These are phyloP conservation scores for Aspergillus pseudoviridinutans DNA, from an alignment of 2,329 filamentous ascomycete genomes.

Conservation along the genomic window DNA sequence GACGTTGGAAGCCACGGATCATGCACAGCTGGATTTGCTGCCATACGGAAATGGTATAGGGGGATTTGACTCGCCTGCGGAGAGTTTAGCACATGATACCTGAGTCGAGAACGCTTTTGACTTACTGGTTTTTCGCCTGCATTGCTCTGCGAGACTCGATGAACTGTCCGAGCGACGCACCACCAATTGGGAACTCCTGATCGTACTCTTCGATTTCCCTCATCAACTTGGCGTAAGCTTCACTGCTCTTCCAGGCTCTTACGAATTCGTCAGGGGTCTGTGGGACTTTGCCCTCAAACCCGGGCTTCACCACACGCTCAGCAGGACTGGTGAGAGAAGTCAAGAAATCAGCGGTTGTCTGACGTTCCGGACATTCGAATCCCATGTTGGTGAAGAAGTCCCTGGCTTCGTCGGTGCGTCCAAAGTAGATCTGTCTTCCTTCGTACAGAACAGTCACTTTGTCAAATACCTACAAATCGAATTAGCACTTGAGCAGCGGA, in stretches of 20 bases:
- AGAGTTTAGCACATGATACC: constrained; percentile 2
- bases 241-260: constrained; percentile 52
- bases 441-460: constrained; percentile 71
- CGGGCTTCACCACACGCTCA: constrained; percentile 55
- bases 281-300: constrained; percentile 61
- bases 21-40: constrained; percentile 78
- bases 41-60: constrained; percentile 73
- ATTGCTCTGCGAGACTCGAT: constrained; percentile 40
- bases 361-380: constrained; percentile 64
- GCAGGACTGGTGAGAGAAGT: constrained; percentile 64
- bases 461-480: constrained; percentile 56
- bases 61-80: constrained; percentile 60
- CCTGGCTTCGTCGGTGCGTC: constrained; percentile 57
- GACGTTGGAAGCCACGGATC: constrained; percentile 72
- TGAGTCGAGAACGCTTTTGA: neutral
- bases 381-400: constrained; percentile 66
- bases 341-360: constrained; percentile 68
- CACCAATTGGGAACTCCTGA: constrained; percentile 39
- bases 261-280: constrained; percentile 68
- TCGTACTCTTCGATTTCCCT: constrained; percentile 45
- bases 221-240: constrained; percentile 41
- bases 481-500: neutral
- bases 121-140: constrained; percentile 39
- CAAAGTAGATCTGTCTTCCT: constrained; percentile 74
- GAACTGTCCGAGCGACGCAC: constrained; percentile 39